phyloP scores from a whole-genome alignment of 352 stramenopile species.

The Pythium aquatile region DNA sequence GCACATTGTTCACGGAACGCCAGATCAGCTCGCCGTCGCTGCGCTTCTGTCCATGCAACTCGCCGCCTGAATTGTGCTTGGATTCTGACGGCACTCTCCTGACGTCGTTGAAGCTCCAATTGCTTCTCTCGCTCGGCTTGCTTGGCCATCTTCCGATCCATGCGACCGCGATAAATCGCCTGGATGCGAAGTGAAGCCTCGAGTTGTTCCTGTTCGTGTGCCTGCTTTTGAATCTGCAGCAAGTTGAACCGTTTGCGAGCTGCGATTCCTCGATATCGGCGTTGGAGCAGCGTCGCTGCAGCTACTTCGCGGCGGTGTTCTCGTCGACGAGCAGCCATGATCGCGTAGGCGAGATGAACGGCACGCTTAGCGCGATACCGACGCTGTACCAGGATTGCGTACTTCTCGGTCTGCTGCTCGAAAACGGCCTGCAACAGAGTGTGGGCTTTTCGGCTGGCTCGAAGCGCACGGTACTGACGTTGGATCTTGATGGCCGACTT shows the following conservation, averaged over 20 bases:
- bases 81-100: slow-evolving; percentile 44
- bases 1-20: slow-evolving; percentile 44
- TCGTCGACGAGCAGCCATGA: slow-evolving; percentile 32
- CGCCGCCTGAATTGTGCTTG: slow-evolving; percentile 53
- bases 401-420: slow-evolving; percentile 46
- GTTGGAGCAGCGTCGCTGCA: slow-evolving; percentile 54
- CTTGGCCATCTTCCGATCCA: slow-evolving; percentile 42
- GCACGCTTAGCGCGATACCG: slow-evolving; percentile 55
- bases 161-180: slow-evolving; percentile 48
- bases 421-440: slow-evolving; percentile 39
- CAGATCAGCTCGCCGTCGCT: slow-evolving; percentile 29
- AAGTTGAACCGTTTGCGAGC: slow-evolving; percentile 39
- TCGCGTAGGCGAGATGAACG: slow-evolving; percentile 35
- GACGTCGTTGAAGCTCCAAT: slow-evolving; percentile 31
- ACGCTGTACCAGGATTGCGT: slow-evolving; percentile 51
- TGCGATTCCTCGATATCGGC: slow-evolving; percentile 44
- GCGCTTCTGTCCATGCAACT: slow-evolving; percentile 33
- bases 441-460: slow-evolving; percentile 29
- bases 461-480: slow-evolving; percentile 52
- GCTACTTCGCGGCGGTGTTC: slow-evolving; percentile 36
- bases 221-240: slow-evolving; percentile 32
- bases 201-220: slow-evolving; percentile 32
- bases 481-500: slow-evolving; percentile 66
- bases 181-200: slow-evolving; percentile 57
- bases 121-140: slow-evolving; percentile 34